Conservation (phyloP, 2,329 filamentous ascomycete genomes). For the Penicillium thymicola region DNA sequence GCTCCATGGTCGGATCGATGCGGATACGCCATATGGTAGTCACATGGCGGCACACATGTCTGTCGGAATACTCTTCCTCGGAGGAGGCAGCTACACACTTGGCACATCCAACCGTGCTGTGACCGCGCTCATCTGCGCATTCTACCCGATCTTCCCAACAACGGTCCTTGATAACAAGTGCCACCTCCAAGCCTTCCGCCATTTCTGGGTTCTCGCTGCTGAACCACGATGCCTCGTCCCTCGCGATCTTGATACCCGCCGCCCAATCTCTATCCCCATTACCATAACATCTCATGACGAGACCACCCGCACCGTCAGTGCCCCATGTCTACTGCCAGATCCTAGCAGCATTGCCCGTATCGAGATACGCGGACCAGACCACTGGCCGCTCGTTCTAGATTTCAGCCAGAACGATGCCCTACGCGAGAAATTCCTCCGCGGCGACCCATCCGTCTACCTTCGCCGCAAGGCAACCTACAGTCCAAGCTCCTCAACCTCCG, state of each 20-base stretch:
- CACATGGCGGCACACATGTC: slow-evolving; percentile 91
- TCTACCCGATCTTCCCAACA: slow-evolving; percentile 89
- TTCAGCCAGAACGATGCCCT: slow-evolving; percentile 64
- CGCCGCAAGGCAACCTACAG: slow-evolving; percentile 67
- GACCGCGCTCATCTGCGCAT: slow-evolving; percentile 79
- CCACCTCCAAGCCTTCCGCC: slow-evolving; percentile 91
- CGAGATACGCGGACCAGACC: slow-evolving; percentile 52
- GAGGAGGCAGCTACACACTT: slow-evolving; percentile 88
- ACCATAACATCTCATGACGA: slow-evolving; percentile 57
- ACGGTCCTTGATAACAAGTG: slow-evolving; percentile 90
- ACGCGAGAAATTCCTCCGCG: slow-evolving; percentile 58
- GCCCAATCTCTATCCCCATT: slow-evolving; percentile 72
- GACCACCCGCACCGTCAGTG: slow-evolving; percentile 36
- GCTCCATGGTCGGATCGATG: slow-evolving; percentile 81
- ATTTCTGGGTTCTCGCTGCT: slow-evolving; percentile 93
- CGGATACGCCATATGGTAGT: slow-evolving; percentile 84
- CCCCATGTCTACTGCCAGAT: slow-evolving; percentile 57
- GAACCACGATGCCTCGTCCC: slow-evolving; percentile 86
- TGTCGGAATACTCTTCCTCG: slow-evolving; percentile 84
- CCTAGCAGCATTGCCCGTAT: slow-evolving; percentile 37
- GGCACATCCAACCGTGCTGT: slow-evolving; percentile 83
- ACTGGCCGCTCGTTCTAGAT: slow-evolving; percentile 79
- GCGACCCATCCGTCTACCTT: slow-evolving; percentile 71
- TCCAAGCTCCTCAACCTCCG: slow-evolving; percentile 47
- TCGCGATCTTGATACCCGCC: slow-evolving; percentile 79